phyloP scores from a whole-genome alignment of 1,139 yeast genomes.

The Yamadazyma sp. region DNA sequence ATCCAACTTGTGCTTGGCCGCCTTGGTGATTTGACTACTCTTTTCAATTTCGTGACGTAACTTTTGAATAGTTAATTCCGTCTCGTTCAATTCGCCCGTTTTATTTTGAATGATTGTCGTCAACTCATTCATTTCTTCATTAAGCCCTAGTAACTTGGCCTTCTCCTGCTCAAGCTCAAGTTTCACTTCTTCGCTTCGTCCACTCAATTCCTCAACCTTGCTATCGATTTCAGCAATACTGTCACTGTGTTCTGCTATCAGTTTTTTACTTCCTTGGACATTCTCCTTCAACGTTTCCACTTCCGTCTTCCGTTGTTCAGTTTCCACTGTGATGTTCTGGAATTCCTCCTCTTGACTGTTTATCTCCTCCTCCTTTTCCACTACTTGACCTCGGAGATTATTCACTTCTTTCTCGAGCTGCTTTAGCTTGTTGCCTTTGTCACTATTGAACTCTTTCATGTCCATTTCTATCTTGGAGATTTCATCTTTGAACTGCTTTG shows the following conservation, averaged over 20 bases:
- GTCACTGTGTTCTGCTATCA: conserved; percentile 37
- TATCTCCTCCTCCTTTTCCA: conserved; percentile 41
- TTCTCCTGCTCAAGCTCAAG: conserved; percentile 60
- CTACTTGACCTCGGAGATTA: conserved; percentile 35
- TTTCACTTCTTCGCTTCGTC: conserved; percentile 35
- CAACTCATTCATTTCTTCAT: conserved; percentile 76
- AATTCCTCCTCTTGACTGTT: conserved; percentile 51
- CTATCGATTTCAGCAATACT: conserved; percentile 23
- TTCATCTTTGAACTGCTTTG: conserved; percentile 34
- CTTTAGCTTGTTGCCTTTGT: conserved; percentile 78
- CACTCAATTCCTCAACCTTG: conserved; percentile 24
- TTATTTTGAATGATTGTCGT: conserved; percentile 53
- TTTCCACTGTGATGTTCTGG: conserved; percentile 67
- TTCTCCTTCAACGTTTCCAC: conserved; percentile 46
- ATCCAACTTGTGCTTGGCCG: conserved; percentile 46
- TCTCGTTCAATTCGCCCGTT: conserved; percentile 47
- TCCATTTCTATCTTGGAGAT: conserved; percentile 68
- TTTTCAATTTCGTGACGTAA: conserved; percentile 66
- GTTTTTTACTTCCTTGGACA: conserved; percentile 24
- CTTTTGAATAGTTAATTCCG: conserved; percentile 58
- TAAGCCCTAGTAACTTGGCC: conserved; percentile 63
- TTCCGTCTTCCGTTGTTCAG: conserved; percentile 68
- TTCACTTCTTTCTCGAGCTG: conserved; percentile 61
- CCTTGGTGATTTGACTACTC: conserved; percentile 41
- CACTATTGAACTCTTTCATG: conserved; percentile 74